phyloP scores from a whole-genome alignment of 768 basidiomycete species.

The Rhizopogon roseolus region DNA sequence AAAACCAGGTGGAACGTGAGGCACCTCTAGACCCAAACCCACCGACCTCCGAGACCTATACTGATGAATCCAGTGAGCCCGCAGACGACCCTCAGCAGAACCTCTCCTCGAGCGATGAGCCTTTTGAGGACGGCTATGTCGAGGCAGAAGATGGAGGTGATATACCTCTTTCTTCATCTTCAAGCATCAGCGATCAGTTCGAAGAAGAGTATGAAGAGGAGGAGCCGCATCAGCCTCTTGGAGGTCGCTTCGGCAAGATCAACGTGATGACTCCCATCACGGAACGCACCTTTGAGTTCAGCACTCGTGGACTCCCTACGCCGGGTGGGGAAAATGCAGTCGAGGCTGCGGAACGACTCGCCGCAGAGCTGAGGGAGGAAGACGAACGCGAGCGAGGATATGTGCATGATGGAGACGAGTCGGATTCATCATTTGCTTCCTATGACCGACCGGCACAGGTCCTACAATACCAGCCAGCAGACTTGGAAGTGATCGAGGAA shows the following conservation, averaged over 20 bases:
- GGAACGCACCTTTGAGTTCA: constrained; percentile 88
- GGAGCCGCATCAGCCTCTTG: constrained; percentile 43
- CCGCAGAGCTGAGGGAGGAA: constrained; percentile 32
- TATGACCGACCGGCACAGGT: constrained; percentile 5
- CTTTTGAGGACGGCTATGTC: constrained; percentile 24
- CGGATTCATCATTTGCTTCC: constrained; percentile 8
- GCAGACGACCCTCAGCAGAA: constrained; percentile 15
- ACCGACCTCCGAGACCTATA: constrained; percentile 16
- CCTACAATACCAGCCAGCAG: constrained; percentile 18
- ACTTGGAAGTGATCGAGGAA: constrained; percentile 42
- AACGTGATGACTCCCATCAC: constrained; percentile 98
- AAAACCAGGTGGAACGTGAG: constrained; percentile 6
- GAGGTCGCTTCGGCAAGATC: constrained; percentile 76
- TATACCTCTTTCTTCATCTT: constrained; percentile 22
- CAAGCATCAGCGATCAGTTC: constrained; percentile 12
- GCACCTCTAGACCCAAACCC: constrained; percentile 12
- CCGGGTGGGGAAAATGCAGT: constrained; percentile 39
- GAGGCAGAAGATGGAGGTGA: constrained; percentile 22
- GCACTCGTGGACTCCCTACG: constrained; percentile 42
- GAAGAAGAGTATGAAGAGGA: constrained; percentile 26
- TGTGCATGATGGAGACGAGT: constrained; percentile 8
- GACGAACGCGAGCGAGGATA: constrained; percentile 12
- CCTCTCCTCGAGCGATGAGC: constrained; percentile 30
- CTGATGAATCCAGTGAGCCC: constrained; percentile 28
- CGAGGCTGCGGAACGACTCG: constrained; percentile 45